Base-by-base conservation (phyloP, 2,329 filamentous ascomycete genomes). In the Fusarium napiforme region DNA sequence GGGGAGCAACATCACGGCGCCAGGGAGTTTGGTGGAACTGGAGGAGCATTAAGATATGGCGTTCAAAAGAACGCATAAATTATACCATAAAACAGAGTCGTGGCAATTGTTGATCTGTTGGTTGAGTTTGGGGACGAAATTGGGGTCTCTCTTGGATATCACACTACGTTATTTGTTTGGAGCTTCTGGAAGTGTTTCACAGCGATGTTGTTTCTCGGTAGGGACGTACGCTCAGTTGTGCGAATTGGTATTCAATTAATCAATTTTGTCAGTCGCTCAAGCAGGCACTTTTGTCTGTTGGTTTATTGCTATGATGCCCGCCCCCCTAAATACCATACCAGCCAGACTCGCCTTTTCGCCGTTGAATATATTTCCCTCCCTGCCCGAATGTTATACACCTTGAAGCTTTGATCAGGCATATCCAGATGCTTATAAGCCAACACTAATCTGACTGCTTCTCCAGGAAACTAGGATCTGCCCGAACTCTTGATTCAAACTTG, bases 401-500 rank as follows among this genome's bases (percentile, higher is more conserved):
- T 45, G 14, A 19, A 23, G 21, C 34, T n/a, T 11, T 14, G 55
- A 16, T 36, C 23, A 5, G 16, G 23, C 18, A 32, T 36, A n/a
- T 19, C 14, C 19, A 28, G 32, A 23, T 19, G 23, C 10, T 30
- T 16, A 9, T n/a, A 9, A 32, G 14, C 11, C 23, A 45, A 26
- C 50, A 36, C 68, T 68, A 77, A 55, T 76, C 63, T 79, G 74
- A 72, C 52, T 83, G 81, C 77, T 92, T 90, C 83, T 98, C 95
- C 75, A 99, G 85, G 81, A 99, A 99, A 11, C 90, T 89, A 0
- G 96, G 96, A 84, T 99, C 96, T 73, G 90, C 88, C 77, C 95
- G 92, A 43, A 99, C 89, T 79, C 91, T 92, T 69, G 90, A 89
- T 85, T 99, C 96, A 84, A 99, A 99, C 83, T 98, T 98, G 69